A percentile compares a stretch with the other conserved stretches of the same genome.
phyloP scores from a whole-genome alignment of 495 filamentous ascomycete genomes.

The Daldinia bambusicola region DNA sequence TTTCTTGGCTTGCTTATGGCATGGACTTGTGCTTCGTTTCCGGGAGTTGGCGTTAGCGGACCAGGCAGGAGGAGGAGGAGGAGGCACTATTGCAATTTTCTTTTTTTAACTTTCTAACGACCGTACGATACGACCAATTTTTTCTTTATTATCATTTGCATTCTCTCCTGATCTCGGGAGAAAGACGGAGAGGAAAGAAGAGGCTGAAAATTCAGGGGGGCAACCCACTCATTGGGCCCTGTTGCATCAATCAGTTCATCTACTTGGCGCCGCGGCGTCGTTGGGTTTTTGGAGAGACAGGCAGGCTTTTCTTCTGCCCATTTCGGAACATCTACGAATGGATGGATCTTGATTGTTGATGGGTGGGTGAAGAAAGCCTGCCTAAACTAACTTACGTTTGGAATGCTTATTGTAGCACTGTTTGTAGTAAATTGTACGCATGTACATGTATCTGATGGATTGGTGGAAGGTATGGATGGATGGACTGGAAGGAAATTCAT shows the following conservation, averaged over 20 bases:
- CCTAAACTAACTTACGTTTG: background rate
- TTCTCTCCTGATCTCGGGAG: background rate
- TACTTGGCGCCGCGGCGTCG: conserved; percentile 31
- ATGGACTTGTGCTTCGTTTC: background rate
- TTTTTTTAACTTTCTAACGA: conserved; percentile 27
- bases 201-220: conserved; percentile 20
- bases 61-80: background rate
- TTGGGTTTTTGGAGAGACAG: conserved; percentile 14
- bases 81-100: conserved; percentile 10
- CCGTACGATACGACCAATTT: conserved; percentile 29
- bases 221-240: conserved; percentile 4
- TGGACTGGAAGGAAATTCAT: conserved; percentile 2
- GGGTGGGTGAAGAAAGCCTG: background rate
- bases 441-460: conserved; percentile 25
- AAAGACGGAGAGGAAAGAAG: background rate
- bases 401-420: background rate
- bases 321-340: conserved; percentile 15
- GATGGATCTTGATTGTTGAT: background rate
- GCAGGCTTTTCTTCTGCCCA: conserved; percentile 2
- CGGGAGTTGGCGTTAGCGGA: conserved; percentile 15
- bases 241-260: conserved; percentile 37
- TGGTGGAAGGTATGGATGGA: no score
- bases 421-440: conserved; percentile 23
- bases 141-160: background rate
- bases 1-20: conserved; percentile 6